Evolutionary conservation across 495 filamentous ascomycete genomes (phyloP).

Genomic region (Corynascus novoguineensis): DNA sequence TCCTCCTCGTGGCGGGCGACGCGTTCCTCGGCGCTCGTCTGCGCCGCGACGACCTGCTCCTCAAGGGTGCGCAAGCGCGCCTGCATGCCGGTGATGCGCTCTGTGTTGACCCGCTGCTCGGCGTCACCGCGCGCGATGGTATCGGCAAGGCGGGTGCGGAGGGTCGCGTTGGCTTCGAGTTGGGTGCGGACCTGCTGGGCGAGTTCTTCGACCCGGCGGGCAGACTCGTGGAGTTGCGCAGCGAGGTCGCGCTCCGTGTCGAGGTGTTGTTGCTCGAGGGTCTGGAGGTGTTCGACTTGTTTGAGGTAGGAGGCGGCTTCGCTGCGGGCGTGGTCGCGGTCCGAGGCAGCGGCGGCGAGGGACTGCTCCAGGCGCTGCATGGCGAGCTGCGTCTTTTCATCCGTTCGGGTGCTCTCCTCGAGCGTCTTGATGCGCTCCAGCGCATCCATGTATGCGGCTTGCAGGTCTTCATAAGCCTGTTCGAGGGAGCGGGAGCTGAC

Average conservation of each 20-base stretch:
- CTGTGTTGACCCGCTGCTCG: conserved; percentile 71
- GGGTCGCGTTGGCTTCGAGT: conserved; percentile 63
- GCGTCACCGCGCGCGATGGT: conserved; percentile 82
- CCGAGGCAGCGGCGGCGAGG: conserved; percentile 60
- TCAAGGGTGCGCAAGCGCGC: conserved; percentile 71
- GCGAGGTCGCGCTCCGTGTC: conserved; percentile 58
- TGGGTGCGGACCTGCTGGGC: conserved; percentile 70
- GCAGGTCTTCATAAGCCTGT: conserved; percentile 72
- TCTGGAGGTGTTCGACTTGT: conserved; percentile 57
- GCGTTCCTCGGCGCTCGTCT: conserved; percentile 79
- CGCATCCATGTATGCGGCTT: conserved; percentile 50
- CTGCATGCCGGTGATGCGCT: conserved; percentile 79
- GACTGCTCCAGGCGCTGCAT: conserved; percentile 59
- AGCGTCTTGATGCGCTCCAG: conserved; percentile 53
- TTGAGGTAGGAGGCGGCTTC: conserved; percentile 55
- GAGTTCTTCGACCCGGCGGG: conserved; percentile 71
- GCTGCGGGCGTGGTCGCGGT: conserved; percentile 62
- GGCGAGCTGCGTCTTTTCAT: conserved; percentile 51
- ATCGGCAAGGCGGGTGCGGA: conserved; percentile 75
- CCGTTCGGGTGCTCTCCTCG: conserved; percentile 39
- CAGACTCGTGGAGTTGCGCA: conserved; percentile 61
- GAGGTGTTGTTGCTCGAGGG: conserved; percentile 57
- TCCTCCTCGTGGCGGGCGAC: conserved; percentile 83
- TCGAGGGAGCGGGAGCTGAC: conserved; percentile 69
- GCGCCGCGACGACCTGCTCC: conserved; percentile 75